Evolutionary conservation across 129 eudicot genomes (phyloP), one percentile per base, ranked within the genome.

Genomic region (Silybum marianum): DNA sequence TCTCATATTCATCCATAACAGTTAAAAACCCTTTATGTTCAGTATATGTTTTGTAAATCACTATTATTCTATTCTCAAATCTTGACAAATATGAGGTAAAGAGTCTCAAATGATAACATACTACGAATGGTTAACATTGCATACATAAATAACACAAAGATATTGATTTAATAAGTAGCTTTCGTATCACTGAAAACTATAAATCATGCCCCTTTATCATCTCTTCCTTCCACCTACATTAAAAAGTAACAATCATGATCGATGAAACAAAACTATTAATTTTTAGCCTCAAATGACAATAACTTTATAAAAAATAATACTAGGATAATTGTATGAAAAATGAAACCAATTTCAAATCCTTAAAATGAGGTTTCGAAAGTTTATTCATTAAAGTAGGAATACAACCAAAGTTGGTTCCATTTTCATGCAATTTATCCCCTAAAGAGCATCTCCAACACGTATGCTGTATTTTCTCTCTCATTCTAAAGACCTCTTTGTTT

Each of bases 171-270:
- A 54, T 54, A 18, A 54, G 65, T 54, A 54, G 65, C 22, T 18
- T 54, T 16, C 21, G 65, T 54, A 51, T 18, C 5, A 54, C 5
- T 8, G 0, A n/a, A n/a, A n/a, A n/a, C n/a, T n/a, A n/a, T n/a
- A 16, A 54, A 18, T 9, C 13, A 9, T 10, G 54, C 46, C 51
- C 40, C 38, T 67, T 69, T 67, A 81, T 74, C 39, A 13, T 81
- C 75, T 28, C 66, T 28, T 65, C 28, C 80, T 74, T 81, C 85
- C 85, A 81, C 75, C 80, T 74, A 75, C 80, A 14, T 63, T 16
- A 12, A n/a, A 38, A 54, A 65, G 21, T 7, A 36, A 63, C 60
- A 13, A 34, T 71, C 13, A 28, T 2, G 14, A 38, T 74, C 73
- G 28, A 74, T 24, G 16, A 22, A 10, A 5, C 12, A 6, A 62